phyloP scores from a whole-genome alignment of 2,329 filamentous ascomycete genomes.

The Xylaria sp. region DNA sequence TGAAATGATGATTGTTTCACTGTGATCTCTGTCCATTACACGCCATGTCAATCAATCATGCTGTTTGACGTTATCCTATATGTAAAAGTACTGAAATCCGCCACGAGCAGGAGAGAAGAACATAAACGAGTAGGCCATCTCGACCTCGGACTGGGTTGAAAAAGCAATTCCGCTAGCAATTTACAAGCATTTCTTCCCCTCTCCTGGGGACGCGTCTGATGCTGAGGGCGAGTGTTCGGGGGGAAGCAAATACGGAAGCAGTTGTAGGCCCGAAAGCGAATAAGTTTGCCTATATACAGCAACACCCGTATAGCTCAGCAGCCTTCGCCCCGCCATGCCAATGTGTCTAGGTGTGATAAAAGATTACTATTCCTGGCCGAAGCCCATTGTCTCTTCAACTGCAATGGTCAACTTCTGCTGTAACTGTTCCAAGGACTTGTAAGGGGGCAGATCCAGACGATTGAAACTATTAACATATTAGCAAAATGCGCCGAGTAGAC shows the following conservation, averaged over 20 bases:
- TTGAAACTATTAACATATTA: conserved; percentile 74
- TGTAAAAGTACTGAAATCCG: conserved; percentile 10
- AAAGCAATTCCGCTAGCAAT: conserved; percentile 1
- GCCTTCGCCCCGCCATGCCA: conserved; percentile 12
- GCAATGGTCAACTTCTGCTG: conserved; percentile 93
- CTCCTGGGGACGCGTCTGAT: background rate
- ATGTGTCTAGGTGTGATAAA: conserved; percentile 18
- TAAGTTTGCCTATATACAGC: conserved; percentile 36
- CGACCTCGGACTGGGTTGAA: conserved; percentile 3
- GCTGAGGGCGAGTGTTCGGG: background rate
- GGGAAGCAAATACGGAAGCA: conserved; percentile 13
- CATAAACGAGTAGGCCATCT: conserved; percentile 12
- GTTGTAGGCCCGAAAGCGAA: conserved; percentile 17
- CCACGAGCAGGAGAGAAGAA: background rate
- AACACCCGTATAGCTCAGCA: conserved; percentile 1
- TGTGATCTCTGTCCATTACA: conserved; percentile 10
- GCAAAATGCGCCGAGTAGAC: conserved; percentile 28
- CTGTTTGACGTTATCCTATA: conserved; percentile 20
- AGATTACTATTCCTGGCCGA: conserved; percentile 84
- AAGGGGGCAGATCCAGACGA: conserved; percentile 90
- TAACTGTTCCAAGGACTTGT: conserved; percentile 85
- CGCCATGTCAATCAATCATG: background rate
- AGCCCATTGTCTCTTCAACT: conserved; percentile 98
- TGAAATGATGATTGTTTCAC: background rate
- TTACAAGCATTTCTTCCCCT: background rate